Base-by-base conservation (phyloP, 2,329 filamentous ascomycete species). In the Ophiocordyceps camponoti-floridani region DNA sequence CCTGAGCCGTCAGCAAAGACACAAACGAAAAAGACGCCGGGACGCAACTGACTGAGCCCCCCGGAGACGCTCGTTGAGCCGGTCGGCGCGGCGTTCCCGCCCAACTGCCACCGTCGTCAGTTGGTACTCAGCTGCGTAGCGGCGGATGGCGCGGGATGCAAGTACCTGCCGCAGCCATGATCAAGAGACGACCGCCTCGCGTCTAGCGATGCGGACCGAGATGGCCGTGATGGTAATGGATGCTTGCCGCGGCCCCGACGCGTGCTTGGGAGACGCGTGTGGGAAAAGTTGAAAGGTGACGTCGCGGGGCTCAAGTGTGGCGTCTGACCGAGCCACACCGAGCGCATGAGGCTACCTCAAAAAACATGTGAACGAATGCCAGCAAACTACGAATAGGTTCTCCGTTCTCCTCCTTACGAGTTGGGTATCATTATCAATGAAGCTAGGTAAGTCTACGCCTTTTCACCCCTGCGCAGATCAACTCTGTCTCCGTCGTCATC, bases 31-130 rank as follows among this genome's bases (percentile, higher is more conserved):
- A 27, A 5, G 7, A 18, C 4, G 4, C 12, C n/a, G 16, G 2
- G 28, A 10, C 13, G 2, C 27, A 12, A 58, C 71, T 51, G 66
- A 78, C 75, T 75, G 73, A 40, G 76, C 75, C 48, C 77, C 77
- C 49, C 77, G 75, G 56, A 81, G 71, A 55, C 77, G 75, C 62
- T 77, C 69, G 49, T 75, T 73, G 63, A 79, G 69, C 54, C 75
- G 73, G 56, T 77, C 74, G 52, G 75, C 72, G 51, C 76, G 73
- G 54, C 67, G 70, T 73, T 62, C 58, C 44, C 58, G 58, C 49
- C 57, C 60, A 60, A 26, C 19, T 19, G 19, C 31, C 19, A 27
- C 16, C 19, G 14, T 18, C 14, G 43, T 46, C 27, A 42, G 38
- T 40, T 4, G 23, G 35, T 18, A 13, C 26, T 11, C 19, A 16